These are phyloP conservation scores for Apostasia ramifera DNA, from an alignment of 106 monocot genomes.

Conservation along the genomic window DNA sequence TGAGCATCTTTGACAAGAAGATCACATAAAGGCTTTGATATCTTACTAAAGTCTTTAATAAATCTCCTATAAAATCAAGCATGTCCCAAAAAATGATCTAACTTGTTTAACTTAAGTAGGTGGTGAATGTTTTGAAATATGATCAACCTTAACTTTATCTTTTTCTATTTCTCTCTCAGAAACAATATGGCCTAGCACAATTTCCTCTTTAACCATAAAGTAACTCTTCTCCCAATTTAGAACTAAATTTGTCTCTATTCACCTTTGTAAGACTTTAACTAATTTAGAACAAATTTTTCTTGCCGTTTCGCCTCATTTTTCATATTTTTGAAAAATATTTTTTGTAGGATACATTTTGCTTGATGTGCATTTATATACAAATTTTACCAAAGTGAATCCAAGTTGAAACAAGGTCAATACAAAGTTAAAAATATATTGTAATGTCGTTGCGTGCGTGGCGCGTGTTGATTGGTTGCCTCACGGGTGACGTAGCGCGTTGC, in stretches of 20 bases:
- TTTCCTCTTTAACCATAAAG: slow-evolving; percentile 11
- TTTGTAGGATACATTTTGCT: background rate
- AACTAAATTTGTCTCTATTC: background rate
- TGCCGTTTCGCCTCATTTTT: background rate
- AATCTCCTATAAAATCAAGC: slow-evolving; percentile 9
- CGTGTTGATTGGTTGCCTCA: background rate
- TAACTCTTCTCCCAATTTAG: slow-evolving; percentile 16
- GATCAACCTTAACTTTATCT: slow-evolving; percentile 11
- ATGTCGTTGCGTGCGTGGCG: background rate
- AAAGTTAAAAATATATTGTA: background rate
- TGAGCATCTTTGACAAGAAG: slow-evolving; percentile 1
- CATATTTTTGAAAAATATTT: slow-evolving; percentile 1
- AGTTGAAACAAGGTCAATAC: too few species aligned
- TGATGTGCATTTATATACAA: too few species aligned
- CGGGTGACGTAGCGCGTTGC: background rate
- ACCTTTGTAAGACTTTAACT: background rate
- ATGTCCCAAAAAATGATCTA: slow-evolving; percentile 11
- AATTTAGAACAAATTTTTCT: slow-evolving; percentile 2
- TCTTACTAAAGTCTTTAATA: background rate
- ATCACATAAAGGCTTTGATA: background rate
- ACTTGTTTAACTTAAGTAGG: background rate
- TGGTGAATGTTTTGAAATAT: slow-evolving; percentile 8
- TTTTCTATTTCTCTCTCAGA: slow-evolving; percentile 11
- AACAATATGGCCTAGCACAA: slow-evolving; percentile 4
- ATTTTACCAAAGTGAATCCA: too few species aligned